Base-by-base conservation (phyloP, 257 asterid genomes). In the Forsythia suspensa region DNA sequence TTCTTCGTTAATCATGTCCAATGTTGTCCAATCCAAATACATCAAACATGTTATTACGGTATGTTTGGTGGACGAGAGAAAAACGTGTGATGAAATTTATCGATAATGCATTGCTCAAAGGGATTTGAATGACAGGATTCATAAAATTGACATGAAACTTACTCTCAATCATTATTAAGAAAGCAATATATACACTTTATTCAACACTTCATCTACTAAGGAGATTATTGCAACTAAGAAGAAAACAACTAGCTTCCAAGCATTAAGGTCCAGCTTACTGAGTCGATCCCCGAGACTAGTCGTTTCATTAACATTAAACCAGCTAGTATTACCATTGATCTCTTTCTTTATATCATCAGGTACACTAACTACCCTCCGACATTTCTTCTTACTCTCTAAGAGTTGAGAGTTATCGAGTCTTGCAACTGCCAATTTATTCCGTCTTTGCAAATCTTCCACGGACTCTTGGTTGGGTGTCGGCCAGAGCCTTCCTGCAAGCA, bases 401-500 rank as follows among this genome's bases (percentile, higher is more conserved):
- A 71, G 76, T 82, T 72, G 79, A 29, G 2, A 29, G 2, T 29
- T 43, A 48, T 86, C 89, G 84, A 29, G 34, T 89, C 90, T 85
- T 86, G 66, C 43, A 80, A 57, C 83, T 16, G 44, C 83, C 87
- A 5, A 66, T 37, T 84, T 85, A 91, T 71, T 91, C 97, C 0
- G 97, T 87, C 86, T 86, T 94, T 3, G 97, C 98, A 55, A 94
- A 94, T 80, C 98, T 85, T 77, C 98, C 97, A 3, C 98, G 96
- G 76, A 92, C 85, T 83, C 98, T 87, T 4, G 98, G 98, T 74
- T 94, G 98, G 83, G 90, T 90, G 80, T 94, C 98, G 1, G 98
- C 98, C 71, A 94, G 81, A 24, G 91, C 97, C 85, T 94, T 94
- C 93, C 98, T 88, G 89, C 98, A 94, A 74, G 97, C 98, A 83